Evolutionary conservation across 768 basidiomycete genomes (phyloP), one percentile per base, ranked within the genome.

Genomic region (Pleurotus platypus): DNA sequence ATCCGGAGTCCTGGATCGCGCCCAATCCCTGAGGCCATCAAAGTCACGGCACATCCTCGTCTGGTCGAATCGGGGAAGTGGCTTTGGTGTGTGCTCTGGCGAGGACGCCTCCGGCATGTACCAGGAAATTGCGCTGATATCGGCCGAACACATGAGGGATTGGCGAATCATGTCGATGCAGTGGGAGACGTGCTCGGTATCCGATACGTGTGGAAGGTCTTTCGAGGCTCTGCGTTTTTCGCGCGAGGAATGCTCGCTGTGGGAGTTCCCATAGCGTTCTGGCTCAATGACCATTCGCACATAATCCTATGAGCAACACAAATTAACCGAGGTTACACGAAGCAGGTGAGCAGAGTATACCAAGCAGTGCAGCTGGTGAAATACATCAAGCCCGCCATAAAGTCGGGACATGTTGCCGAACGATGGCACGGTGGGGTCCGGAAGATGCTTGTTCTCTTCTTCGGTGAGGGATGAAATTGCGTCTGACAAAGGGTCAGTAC

Each of bases 361-460:
- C 18, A 69, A 53, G 48, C 66, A 66, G 50, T 69, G 67, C 15
- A 69, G 48, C 43, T 67, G 63, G 55, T 69, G 67, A 55, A 69
- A 69, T 6, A 69, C 66, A 18, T 69, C 66, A 1, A 66, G 38
- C 6, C 49, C 57, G 2, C 58, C 61, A 15, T 65, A 57, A 47
- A 61, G 67, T 38, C 63, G 59, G 2, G 58, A 62, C 6, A 57
- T 56, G 11, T 66, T 62, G 20, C 60, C 63, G 5, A 57, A 55
- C 15, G 67, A 62, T 4, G 65, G 58, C 26, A 54, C 43, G 2
- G 66, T 69, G 16, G 58, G 57, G 53, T 66, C 64, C 5, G 63
- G 35, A 15, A 69, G 57, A 13, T 56, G 57, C 6, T 53, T 47
- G 3, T 62, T 67, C 35, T 65, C 40, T 9, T 48, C 51, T 24